Evolutionary conservation across 2,329 filamentous ascomycete species (phyloP).

Genomic region (Microcyclosporella mali): DNA sequence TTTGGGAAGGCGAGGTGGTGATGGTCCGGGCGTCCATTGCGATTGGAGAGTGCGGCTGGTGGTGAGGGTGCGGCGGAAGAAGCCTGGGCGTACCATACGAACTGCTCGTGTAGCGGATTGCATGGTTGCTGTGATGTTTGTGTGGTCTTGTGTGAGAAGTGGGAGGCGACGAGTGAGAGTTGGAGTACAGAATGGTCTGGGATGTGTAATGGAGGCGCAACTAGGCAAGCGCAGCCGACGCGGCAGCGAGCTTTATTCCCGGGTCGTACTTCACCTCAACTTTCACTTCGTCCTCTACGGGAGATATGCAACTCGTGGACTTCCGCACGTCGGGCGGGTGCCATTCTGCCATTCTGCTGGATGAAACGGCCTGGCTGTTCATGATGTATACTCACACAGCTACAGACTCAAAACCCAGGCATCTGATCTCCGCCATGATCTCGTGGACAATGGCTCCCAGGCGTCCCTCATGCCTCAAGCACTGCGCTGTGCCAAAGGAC

Average conservation of each 20-base stretch:
- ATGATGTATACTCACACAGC: too few species aligned
- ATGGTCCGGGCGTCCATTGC: slow-evolving; percentile 46
- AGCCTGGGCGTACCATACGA: slow-evolving; percentile 25
- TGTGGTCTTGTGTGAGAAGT: not conserved
- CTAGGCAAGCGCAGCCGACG: not conserved
- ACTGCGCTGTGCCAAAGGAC: too few species aligned
- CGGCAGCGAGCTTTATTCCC: not conserved
- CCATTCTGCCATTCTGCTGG: too few species aligned
- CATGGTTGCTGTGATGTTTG: slow-evolving; percentile 11
- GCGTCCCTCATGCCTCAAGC: too few species aligned
- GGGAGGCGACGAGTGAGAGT: not conserved
- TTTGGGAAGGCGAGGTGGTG: slow-evolving; percentile 80
- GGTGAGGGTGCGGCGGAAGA: slow-evolving; percentile 29
- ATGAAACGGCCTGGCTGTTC: too few species aligned
- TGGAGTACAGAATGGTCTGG: too few species aligned
- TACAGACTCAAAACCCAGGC: too few species aligned
- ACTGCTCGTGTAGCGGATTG: slow-evolving; percentile 14
- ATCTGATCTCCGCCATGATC: too few species aligned
- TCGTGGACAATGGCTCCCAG: too few species aligned
- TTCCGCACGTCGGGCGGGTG: too few species aligned
- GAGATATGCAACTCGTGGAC: too few species aligned
- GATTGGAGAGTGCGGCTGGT: slow-evolving; percentile 40
- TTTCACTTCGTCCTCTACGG: not conserved
- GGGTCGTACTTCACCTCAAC: slow-evolving; percentile 1
- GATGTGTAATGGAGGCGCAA: not conserved